phyloP scores from a whole-genome alignment of 768 basidiomycete genomes.

The Rhodosporidiobolus odoratus region DNA sequence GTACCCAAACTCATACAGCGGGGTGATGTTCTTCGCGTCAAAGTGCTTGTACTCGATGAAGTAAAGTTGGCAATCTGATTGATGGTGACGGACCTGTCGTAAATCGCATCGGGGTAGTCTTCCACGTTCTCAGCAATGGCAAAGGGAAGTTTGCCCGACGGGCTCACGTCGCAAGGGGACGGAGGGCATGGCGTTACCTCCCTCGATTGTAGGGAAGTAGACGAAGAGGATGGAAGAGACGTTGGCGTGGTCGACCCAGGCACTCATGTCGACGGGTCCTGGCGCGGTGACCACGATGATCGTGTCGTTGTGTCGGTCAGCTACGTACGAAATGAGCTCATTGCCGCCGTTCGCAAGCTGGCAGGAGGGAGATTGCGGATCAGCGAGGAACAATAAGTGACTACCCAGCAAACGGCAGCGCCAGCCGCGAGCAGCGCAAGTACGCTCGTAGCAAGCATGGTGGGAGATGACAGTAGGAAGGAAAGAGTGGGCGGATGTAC shows the following conservation, averaged over 20 bases:
- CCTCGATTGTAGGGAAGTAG: slow-evolving; percentile 50
- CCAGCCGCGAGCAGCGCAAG: no score
- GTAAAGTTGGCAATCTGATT: slow-evolving; percentile 32
- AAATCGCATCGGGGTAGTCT: slow-evolving; percentile 36
- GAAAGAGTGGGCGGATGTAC: no score
- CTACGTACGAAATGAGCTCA: slow-evolving; percentile 42
- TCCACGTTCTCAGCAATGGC: slow-evolving; percentile 26
- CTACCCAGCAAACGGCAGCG: no score
- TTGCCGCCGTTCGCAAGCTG: slow-evolving; percentile 33
- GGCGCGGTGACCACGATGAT: slow-evolving; percentile 41
- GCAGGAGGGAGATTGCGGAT: no score
- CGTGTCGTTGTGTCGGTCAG: slow-evolving; percentile 39
- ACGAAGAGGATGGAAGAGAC: slow-evolving; percentile 3
- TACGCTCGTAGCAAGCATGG: no score
- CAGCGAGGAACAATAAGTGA: no score
- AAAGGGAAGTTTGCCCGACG: slow-evolving; percentile 56
- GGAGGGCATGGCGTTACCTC: slow-evolving; percentile 58
- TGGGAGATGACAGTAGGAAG: no score
- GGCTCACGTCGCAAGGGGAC: slow-evolving; percentile 60
- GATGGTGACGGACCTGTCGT: not conserved
- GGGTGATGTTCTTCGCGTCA: slow-evolving; percentile 40
- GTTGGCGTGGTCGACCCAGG: slow-evolving; percentile 50
- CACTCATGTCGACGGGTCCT: slow-evolving; percentile 54
- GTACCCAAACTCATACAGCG: slow-evolving; percentile 44
- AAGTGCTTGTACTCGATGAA: slow-evolving; percentile 45